Percentiles rank a stretch among this genome's conserved stretches.
These are phyloP conservation scores for Apiospora phragmitis DNA, from an alignment of 2,329 filamentous ascomycete genomes.

Conservation along the genomic window DNA sequence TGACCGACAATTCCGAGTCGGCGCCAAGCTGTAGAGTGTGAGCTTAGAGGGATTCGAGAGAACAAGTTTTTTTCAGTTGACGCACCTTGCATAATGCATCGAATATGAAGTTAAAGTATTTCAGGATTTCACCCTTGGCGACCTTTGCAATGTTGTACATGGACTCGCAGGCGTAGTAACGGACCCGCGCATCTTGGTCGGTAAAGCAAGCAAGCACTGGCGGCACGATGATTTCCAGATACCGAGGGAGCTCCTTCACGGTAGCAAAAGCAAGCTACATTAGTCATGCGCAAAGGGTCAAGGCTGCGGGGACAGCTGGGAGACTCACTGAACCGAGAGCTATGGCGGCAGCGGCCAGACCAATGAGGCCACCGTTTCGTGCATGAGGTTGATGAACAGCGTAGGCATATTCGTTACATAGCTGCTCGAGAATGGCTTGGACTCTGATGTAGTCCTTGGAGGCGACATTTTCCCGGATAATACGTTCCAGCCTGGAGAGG, in stretches of 20 bases:
- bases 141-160: slow-evolving; percentile 99
- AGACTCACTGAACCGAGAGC: slow-evolving; percentile 81
- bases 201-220: slow-evolving; percentile 97
- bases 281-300: not conserved
- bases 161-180: slow-evolving; percentile 98
- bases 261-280: slow-evolving; percentile 17
- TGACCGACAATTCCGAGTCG: slow-evolving; percentile 94
- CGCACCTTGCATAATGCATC: slow-evolving; percentile 92
- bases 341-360: slow-evolving; percentile 92
- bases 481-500: slow-evolving; percentile 73
- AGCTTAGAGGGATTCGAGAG: slow-evolving; percentile 11
- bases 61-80: slow-evolving; percentile 15
- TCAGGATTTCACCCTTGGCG: slow-evolving; percentile 92
- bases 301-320: not conserved
- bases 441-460: slow-evolving; percentile 79
- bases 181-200: slow-evolving; percentile 94
- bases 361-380: slow-evolving; percentile 93
- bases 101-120: slow-evolving; percentile 98
- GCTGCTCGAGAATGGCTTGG: slow-evolving; percentile 86
- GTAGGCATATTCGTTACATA: slow-evolving; percentile 97
- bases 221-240: slow-evolving; percentile 90
- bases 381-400: slow-evolving; percentile 96
- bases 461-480: slow-evolving; percentile 81
- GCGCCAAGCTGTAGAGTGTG: slow-evolving; percentile 74
- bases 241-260: slow-evolving; percentile 80